Conservation (phyloP, 2,329 filamentous ascomycete genomes). For the Diaporthe velutina region DNA sequence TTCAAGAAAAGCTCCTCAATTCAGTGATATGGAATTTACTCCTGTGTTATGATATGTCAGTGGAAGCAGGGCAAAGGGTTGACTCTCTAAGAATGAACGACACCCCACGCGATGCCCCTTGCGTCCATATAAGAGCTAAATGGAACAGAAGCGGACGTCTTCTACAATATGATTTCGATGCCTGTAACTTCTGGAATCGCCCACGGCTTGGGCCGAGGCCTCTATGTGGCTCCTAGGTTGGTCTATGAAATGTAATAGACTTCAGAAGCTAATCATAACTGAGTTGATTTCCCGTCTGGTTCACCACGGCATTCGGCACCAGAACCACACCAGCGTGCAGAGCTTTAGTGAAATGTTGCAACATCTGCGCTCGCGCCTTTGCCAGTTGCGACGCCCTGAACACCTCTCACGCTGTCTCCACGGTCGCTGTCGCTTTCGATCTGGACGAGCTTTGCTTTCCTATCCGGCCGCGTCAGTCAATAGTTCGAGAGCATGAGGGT, state of each 20-base stretch:
- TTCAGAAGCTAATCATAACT: not conserved
- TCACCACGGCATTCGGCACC: no score
- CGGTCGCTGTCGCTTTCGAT: conserved; percentile 19
- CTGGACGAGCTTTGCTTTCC: conserved; percentile 15
- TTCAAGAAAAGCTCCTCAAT: no score
- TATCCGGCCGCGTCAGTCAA: not conserved
- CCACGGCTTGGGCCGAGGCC: not conserved
- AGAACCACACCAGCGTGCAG: not conserved
- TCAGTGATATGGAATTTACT: no score
- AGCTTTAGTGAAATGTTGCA: not conserved
- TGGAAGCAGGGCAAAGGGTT: no score
- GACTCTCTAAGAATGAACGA: not conserved
- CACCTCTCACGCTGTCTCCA: not conserved
- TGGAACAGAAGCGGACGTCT: not conserved
- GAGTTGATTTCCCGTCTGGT: not conserved
- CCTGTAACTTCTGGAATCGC: not conserved
- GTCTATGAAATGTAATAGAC: not conserved
- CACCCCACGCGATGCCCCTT: not conserved
- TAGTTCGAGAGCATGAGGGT: not conserved
- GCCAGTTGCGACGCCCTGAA: not conserved
- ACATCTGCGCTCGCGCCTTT: not conserved
- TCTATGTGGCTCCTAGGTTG: not conserved
- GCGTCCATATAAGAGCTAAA: not conserved
- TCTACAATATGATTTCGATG: not conserved
- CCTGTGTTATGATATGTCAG: no score